Conservation (phyloP, 257 asterid species). For the Solanum stenotomum region DNA sequence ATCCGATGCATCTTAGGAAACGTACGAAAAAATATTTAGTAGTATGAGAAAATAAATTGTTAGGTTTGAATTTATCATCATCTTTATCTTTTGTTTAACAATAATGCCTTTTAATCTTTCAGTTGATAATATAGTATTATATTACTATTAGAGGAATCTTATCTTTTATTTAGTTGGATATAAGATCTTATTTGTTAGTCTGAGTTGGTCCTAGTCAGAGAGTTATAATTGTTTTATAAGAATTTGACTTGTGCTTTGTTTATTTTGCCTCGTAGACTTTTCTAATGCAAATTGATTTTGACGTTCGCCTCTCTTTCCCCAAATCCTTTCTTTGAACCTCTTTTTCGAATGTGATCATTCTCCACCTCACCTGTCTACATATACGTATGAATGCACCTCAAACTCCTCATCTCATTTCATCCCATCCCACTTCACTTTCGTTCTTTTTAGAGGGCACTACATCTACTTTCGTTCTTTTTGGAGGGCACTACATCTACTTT, state of each 20-base stretch:
- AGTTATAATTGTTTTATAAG: background rate
- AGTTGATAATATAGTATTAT: background rate
- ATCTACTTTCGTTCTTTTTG: background rate
- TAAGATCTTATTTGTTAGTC: background rate
- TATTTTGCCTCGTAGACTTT: background rate
- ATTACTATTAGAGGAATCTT: background rate
- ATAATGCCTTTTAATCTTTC: background rate
- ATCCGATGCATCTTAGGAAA: background rate
- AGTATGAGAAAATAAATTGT: background rate
- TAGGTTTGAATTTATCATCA: background rate
- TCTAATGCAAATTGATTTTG: background rate
- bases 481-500: background rate
- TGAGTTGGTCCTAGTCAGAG: background rate
- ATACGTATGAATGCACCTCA: background rate
- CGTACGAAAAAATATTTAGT: background rate
- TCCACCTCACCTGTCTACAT: background rate
- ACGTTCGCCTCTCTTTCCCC: background rate
- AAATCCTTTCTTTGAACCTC: background rate
- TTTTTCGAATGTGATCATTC: background rate
- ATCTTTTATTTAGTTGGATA: background rate
- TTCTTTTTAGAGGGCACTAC: background rate
- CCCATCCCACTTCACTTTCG: background rate
- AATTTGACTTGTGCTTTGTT: background rate
- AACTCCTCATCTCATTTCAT: background rate
- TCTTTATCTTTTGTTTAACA: background rate